phyloP scores from a whole-genome alignment of 768 basidiomycete genomes.

The Leccinum arenicola region DNA sequence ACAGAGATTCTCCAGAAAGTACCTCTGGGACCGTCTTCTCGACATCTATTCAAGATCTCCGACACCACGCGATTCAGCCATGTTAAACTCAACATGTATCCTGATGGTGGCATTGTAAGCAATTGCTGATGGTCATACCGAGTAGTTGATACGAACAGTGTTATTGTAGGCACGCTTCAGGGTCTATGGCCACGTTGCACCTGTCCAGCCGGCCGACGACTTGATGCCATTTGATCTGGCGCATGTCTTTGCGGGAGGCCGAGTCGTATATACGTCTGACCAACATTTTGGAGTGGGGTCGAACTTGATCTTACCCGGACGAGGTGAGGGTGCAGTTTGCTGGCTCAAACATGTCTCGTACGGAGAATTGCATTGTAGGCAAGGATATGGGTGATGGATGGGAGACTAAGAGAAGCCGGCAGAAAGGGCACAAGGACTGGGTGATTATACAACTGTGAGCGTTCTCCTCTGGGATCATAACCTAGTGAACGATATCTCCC shows the following conservation, averaged over 20 bases:
- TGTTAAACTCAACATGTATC: slow-evolving; percentile 93
- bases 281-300: slow-evolving; percentile 93
- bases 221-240: slow-evolving; percentile 74
- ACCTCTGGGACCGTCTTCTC: slow-evolving; percentile 76
- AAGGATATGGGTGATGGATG: slow-evolving; percentile 98
- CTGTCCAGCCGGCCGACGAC: slow-evolving; percentile 53
- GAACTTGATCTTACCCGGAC: slow-evolving; percentile 88
- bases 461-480: slow-evolving; percentile 12
- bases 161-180: slow-evolving; percentile 78
- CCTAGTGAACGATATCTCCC: neutral
- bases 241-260: slow-evolving; percentile 86
- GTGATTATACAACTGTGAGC: slow-evolving; percentile 79
- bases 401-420: slow-evolving; percentile 91
- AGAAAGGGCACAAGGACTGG: slow-evolving; percentile 85
- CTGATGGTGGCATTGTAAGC: slow-evolving; percentile 91
- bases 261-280: slow-evolving; percentile 82
- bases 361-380: slow-evolving; percentile 34
- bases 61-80: slow-evolving; percentile 57
- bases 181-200: slow-evolving; percentile 77
- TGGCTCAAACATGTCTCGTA: neutral
- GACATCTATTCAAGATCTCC: slow-evolving; percentile 81
- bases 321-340: slow-evolving; percentile 45
- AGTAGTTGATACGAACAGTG: slow-evolving; percentile 1
- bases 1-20: slow-evolving; percentile 71
- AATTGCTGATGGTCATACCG: neutral